phyloP scores from a whole-genome alignment of 345 rosid species.

The Eucalyptus pauciflora region DNA sequence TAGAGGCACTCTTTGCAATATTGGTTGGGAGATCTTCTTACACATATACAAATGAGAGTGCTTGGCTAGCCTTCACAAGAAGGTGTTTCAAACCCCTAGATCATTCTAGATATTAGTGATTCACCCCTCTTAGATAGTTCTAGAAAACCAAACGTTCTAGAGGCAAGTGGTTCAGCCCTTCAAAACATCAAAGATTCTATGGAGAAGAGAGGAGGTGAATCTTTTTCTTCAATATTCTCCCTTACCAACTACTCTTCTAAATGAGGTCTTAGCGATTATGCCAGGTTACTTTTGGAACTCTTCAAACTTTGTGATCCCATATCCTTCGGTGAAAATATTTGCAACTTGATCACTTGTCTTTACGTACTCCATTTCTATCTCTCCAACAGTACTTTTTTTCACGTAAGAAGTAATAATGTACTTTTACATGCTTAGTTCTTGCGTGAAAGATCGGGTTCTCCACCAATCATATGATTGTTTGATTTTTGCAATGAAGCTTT shows the following conservation, averaged over 20 bases:
- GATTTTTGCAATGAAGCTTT: background rate
- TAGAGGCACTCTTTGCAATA: background rate
- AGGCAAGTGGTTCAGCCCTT: background rate
- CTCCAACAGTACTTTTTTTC: background rate
- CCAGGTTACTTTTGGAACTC: background rate
- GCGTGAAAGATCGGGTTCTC: background rate
- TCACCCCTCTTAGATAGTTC: background rate
- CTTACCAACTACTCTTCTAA: too few relatives aligned
- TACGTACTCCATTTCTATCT: background rate
- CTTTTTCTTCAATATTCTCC: background rate
- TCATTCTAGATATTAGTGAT: background rate
- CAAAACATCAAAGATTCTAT: background rate
- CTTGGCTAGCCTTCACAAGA: background rate
- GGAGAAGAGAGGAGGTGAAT: background rate
- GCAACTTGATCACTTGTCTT: background rate
- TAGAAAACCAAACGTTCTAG: background rate
- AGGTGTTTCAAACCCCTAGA: background rate
- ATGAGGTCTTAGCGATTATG: too few relatives aligned
- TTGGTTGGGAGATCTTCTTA: background rate
- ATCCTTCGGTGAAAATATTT: background rate
- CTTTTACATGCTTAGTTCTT: background rate
- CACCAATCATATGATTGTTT: background rate
- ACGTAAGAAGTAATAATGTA: background rate
- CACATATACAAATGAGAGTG: background rate
- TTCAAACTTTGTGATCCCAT: background rate